Percentiles rank a stretch among this genome's conserved stretches.
These are phyloP conservation scores for Lepidium aucheri DNA, from an alignment of 345 rosid genomes.

Conservation along the genomic window DNA sequence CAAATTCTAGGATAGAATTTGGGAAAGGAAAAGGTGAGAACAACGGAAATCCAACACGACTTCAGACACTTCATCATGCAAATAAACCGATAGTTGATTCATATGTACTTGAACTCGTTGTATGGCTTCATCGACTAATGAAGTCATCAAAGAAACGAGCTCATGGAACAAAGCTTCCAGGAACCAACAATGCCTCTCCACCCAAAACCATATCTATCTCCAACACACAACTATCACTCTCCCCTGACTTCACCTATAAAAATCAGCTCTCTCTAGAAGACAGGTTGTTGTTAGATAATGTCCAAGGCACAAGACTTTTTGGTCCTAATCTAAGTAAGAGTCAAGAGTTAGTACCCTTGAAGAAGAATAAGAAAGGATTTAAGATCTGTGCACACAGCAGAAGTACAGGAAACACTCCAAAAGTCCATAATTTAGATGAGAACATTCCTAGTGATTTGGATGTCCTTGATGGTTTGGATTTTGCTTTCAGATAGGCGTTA, in stretches of 20 bases:
- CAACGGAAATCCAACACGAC: conserved; percentile 42
- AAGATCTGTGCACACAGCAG: conserved; percentile 41
- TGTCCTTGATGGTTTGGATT: conserved; percentile 47
- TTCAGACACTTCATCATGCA: conserved; percentile 81
- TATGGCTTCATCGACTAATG: conserved; percentile 73
- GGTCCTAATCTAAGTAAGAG: conserved; percentile 71
- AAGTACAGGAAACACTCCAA: conserved; percentile 70
- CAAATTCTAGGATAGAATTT: conserved; percentile 40
- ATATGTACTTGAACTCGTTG: conserved; percentile 61
- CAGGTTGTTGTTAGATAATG: conserved; percentile 42
- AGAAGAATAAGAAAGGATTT: conserved; percentile 24
- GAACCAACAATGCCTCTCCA: conserved; percentile 33
- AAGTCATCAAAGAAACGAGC: conserved; percentile 43
- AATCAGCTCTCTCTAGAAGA: conserved; percentile 61
- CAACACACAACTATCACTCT: conserved; percentile 30
- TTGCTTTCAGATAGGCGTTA: neutral
- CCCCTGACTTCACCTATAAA: conserved; percentile 21
- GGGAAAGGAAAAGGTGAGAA: conserved; percentile 25
- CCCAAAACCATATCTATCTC: conserved; percentile 13
- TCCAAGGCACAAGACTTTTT: conserved; percentile 26
- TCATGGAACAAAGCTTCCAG: conserved; percentile 23
- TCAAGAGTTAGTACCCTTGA: conserved; percentile 43
- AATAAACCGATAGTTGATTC: conserved; percentile 54
- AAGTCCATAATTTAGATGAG: conserved; percentile 12
- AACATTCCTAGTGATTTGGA: conserved; percentile 33